Base-by-base conservation (phyloP, 192 early-diverging fungal species). In the Podila epigama region DNA sequence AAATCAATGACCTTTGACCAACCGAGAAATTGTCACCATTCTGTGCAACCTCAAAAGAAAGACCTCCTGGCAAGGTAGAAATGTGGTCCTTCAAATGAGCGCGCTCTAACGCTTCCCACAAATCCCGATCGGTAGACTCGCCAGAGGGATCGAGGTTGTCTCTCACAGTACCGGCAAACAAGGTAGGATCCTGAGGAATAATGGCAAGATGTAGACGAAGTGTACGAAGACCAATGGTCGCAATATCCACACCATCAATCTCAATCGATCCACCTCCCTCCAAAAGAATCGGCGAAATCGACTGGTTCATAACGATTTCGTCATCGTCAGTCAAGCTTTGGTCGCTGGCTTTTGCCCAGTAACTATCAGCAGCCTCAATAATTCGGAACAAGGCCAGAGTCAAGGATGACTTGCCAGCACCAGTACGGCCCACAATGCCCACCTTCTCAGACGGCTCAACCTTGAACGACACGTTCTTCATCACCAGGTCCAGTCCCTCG, bases 111-210 rank as follows among this genome's bases (percentile, higher is more conserved):
- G 79, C 85, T 2, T 57, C 42, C 85, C 83, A 89, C 4, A 89
- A 29, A 20, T 51, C 34, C 11, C 48, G 77, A 55, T 90, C 89
- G 27, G 59, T 58, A 44, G 80, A 60, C 41, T 86, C 67, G 32
- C 68, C 58, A 52, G 80, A 68, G 25, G 85, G 89, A 61, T 90
- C 86, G 15, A 95, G 77, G 33, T 85, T 85, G 42, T 59, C 81
- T 60, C 60, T 82, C 63, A 62, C 90, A 68, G 53, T 81, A 31
- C 87, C 89, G 1, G 63, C 55, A 59, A 91, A 89, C 50, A 91
- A 60, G 11, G 87, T 83, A 12, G 88, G 83, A 22, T 91, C 89
- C 72, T 91, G 90, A 27, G 90, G 89, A 59, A 92, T 92, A 34
- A 92, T 90, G 4, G 88, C 84, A 25, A 92, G 79, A n/a, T 75